Base-by-base conservation (phyloP, 108 stramenopile genomes). In the Skeletonema menzelii region DNA sequence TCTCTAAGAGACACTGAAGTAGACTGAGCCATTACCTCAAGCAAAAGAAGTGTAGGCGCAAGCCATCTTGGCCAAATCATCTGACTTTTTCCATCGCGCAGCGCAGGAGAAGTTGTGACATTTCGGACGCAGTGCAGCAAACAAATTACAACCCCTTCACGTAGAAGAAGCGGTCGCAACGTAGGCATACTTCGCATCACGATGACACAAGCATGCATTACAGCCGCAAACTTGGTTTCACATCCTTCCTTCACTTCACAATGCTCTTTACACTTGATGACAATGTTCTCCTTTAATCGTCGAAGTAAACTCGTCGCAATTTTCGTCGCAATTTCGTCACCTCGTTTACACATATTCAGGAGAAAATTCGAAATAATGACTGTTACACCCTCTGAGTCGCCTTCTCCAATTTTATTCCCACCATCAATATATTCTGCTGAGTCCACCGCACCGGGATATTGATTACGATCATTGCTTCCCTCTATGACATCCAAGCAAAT, bases 1-100 rank as follows among this genome's bases (percentile, higher is more conserved):
- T 65, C 75, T 46, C 86, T 84, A 35, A 75, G 79, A n/a, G 73
- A 65, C 19, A 78, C 80, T 75, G 86, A 79, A 59, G 88, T 74
- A 12, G 91, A 89, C 65, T 91, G 87, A 40, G 92, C 86, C 92
- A 96, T 92, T 20, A 90, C 72, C 22, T 46, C 65, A 13, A 93
- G 75, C 22, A 90, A 58, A 22, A 90, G 75, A 49, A 93, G 68
- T 0, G 73, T 40, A 27, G 89, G 85, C 13, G 91, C 72, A 56
- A 92, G 61, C 95, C 95, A 96, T 20, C 35, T 63, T 56, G 92
- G 92, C 88, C 86, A 90, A 27, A 38, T 69, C 49, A 65, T 63
- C 17, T 35, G 56, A 17, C 49, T 38, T 30, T 70, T 63, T 27
- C 72, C 72, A 28, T 71, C 69, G 35, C 70, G 67, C 8, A 57